A percentile compares a stretch with the other conserved stretches of the same genome.
Conservation (phyloP, 2,329 filamentous ascomycete species). For the Pseudogymnoascus sp. region DNA sequence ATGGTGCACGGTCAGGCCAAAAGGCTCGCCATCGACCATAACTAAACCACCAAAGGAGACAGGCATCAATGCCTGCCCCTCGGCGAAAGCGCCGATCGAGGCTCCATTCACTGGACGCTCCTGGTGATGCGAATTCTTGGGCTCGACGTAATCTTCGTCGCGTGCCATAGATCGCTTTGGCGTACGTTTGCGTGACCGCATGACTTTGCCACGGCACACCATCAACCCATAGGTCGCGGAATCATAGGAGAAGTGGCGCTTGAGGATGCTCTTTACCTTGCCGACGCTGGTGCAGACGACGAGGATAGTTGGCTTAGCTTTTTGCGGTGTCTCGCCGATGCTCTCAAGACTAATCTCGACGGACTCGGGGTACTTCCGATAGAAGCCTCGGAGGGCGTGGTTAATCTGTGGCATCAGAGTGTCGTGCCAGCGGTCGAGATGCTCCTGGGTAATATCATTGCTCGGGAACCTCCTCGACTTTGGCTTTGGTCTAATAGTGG, state of each 20-base stretch:
- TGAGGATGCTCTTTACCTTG: constrained; percentile 63
- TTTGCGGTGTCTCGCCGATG: constrained; percentile 59
- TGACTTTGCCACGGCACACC: constrained; percentile 60
- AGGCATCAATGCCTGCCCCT: constrained; percentile 76
- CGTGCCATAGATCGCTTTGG: constrained; percentile 34
- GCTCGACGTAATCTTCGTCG: constrained; percentile 34
- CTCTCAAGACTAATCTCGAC: constrained; percentile 71
- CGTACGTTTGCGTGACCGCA: constrained; percentile 47
- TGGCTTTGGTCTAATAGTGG: constrained; percentile 13
- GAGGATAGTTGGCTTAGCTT: constrained; percentile 62
- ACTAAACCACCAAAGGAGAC: constrained; percentile 87
- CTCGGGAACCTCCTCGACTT: constrained; percentile 54
- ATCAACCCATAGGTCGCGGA: constrained; percentile 56
- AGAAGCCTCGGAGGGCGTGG: constrained; percentile 59
- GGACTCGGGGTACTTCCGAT: constrained; percentile 65
- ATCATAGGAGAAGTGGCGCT: constrained; percentile 63
- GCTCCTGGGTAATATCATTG: constrained; percentile 47
- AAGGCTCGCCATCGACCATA: constrained; percentile 72
- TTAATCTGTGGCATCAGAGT: constrained; percentile 66
- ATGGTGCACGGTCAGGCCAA: constrained; percentile 95
- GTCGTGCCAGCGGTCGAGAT: constrained; percentile 64
- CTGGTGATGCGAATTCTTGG: constrained; percentile 69
- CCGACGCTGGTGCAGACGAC: constrained; percentile 68
- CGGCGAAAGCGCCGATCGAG: constrained; percentile 85
- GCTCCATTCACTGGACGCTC: constrained; percentile 73